Base-by-base conservation (phyloP, 1,284 basidiomycete species). In the Naganishia albida region DNA sequence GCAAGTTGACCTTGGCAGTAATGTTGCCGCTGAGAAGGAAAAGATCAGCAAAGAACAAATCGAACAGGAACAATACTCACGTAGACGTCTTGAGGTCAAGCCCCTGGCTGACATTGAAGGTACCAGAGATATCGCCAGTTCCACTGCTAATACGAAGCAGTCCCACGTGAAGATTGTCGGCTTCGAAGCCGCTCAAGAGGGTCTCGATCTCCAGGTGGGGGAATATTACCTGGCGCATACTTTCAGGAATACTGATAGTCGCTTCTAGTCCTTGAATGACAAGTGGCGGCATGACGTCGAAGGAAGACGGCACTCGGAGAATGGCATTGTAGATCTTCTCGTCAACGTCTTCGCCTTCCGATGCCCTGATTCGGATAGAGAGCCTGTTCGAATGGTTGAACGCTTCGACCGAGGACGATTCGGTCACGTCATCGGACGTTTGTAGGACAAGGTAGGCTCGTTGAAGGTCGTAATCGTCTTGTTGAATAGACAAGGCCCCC, bases 41-140 rank as follows among this genome's bases (percentile, higher is more conserved):
- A 20, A 23, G 26, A 10, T 25, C 12, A 18, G 12, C n/a, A 23
- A n/a, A 62, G 16, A 39, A 49, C 43, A 38, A 30, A 48, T 1
- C 50, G 7, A n/a, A 63, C 64, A 7, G 10, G 4, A 34, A 34
- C 6, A 34, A 10, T 34, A 44, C 65, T 38, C 62, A 67, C 60
- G 66, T 63, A 1, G 54, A 38, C 3, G 67, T 70, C 46, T 18
- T 52, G 38, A 70, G 53, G 28, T 65, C 50, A 13, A 70, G 65
- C 39, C 60, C 63, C 15, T 48, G 57, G 16, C 59, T 65, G 55
- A 70, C 69, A 52, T 70, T 68, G 69, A 68, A 70, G 2, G 65
- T 53, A 26, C 69, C 69, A 10, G 50, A 39, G 34, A 70, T 68
- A 42, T 55, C 63, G 12, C 69, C 67, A n/a, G 65, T 65, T 10